A percentile compares a stretch with the other conserved stretches of the same genome.
phyloP scores from a whole-genome alignment of 805 yeast species.

The Starmerella potacharoeniae region DNA sequence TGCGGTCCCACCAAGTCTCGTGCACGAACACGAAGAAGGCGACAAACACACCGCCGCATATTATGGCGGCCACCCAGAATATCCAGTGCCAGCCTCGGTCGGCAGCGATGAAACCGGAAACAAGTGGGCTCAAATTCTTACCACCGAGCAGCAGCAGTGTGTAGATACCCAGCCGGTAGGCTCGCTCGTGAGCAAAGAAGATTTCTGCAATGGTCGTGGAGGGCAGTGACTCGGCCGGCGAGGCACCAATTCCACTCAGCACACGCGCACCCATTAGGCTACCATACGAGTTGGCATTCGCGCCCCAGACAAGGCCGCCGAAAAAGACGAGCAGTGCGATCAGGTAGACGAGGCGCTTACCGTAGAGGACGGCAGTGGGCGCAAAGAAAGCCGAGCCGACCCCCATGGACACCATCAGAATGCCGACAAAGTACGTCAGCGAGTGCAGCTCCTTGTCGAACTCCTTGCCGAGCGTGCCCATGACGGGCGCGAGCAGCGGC shows the following conservation, averaged over 20 bases:
- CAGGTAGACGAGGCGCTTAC: constrained; percentile 47
- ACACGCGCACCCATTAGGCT: constrained; percentile 48
- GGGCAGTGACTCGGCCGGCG: constrained; percentile 52
- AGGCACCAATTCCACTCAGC: constrained; percentile 47
- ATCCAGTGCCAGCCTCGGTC: constrained; percentile 46
- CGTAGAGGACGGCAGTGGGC: constrained; percentile 46
- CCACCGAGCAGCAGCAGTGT: constrained; percentile 51
- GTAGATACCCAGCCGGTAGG: constrained; percentile 47
- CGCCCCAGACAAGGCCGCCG: constrained; percentile 46
- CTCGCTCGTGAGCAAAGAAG: constrained; percentile 49
- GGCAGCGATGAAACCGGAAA: constrained; percentile 43
- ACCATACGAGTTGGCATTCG: constrained; percentile 38
- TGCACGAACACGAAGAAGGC: constrained; percentile 46
- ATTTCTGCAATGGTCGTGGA: constrained; percentile 52
- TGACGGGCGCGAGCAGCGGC: constrained; percentile 49
- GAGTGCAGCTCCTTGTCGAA: constrained; percentile 35
- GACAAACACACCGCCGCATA: constrained; percentile 38
- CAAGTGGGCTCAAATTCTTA: constrained; percentile 46
- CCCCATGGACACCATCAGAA: constrained; percentile 47
- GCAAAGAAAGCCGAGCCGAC: constrained; percentile 48
- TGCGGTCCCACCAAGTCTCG: constrained; percentile 53
- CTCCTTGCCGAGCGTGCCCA: constrained; percentile 33
- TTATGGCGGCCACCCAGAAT: constrained; percentile 46
- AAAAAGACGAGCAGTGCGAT: constrained; percentile 39
- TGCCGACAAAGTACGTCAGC: constrained; percentile 46